These are phyloP conservation scores for Trichothecium sympodiale DNA, from an alignment of 2,329 filamentous ascomycete species.

Conservation along the genomic window DNA sequence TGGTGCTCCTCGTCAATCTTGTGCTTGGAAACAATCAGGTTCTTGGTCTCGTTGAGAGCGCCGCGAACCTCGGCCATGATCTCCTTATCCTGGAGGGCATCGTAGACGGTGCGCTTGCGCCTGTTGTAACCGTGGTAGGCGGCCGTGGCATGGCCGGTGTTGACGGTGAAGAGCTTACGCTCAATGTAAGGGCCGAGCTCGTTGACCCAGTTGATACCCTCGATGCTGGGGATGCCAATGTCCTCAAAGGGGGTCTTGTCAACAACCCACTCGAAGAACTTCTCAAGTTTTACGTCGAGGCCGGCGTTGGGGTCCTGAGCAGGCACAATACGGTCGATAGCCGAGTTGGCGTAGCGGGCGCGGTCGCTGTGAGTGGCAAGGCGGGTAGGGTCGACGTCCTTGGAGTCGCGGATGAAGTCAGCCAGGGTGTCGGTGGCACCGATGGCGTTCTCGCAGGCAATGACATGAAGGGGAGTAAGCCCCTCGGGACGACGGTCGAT, in stretches of 20 bases:
- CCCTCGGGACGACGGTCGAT: conserved; percentile 63
- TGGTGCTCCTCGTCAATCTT: conserved; percentile 66
- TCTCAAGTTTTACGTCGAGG: conserved; percentile 89
- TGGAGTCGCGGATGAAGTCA: conserved; percentile 63
- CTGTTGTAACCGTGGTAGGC: conserved; percentile 90
- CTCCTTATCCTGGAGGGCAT: conserved; percentile 69
- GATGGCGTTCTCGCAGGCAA: conserved; percentile 97
- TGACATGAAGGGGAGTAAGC: conserved; percentile 67
- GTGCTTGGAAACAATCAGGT: conserved; percentile 80
- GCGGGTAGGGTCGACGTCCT: conserved; percentile 58
- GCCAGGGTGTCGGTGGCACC: conserved; percentile 84
- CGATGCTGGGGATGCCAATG: conserved; percentile 53
- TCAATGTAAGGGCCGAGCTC: conserved; percentile 93
- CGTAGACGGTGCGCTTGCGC: conserved; percentile 79
- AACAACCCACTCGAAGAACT: conserved; percentile 98
- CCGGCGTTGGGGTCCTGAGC: conserved; percentile 72
- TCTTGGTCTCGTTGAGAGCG: conserved; percentile 75
- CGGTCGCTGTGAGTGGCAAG: conserved; percentile 59
- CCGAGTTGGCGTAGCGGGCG: conserved; percentile 90
- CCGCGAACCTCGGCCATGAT: conserved; percentile 72
- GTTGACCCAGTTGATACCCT: conserved; percentile 88
- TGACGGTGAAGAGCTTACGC: conserved; percentile 98
- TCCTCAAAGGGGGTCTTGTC: conserved; percentile 76
- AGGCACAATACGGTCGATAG: conserved; percentile 96
- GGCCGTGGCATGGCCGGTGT: conserved; percentile 92